A percentile compares a stretch with the other conserved stretches of the same genome.
Conservation (phyloP, 1,284 basidiomycete species). For the Cronartium ribicola region DNA sequence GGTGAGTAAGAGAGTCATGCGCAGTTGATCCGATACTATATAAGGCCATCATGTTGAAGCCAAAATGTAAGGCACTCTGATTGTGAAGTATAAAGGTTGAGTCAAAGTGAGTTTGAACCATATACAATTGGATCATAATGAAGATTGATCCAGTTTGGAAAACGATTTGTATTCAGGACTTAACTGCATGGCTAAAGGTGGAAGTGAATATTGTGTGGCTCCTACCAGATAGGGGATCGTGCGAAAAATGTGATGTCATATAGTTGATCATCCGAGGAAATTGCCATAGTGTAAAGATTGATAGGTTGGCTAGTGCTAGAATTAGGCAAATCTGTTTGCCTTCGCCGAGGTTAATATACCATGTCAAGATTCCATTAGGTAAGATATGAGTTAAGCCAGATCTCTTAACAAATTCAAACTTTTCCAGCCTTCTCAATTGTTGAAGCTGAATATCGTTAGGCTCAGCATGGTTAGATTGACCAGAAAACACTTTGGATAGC, state of each 20-base stretch:
- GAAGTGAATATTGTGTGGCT: slow-evolving; percentile 34
- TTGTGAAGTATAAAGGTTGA: not conserved
- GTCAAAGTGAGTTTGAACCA: slow-evolving; percentile 3
- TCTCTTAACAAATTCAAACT: slow-evolving; percentile 26
- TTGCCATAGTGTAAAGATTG: slow-evolving; percentile 33
- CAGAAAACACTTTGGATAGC: slow-evolving; percentile 24
- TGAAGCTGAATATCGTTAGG: slow-evolving; percentile 31
- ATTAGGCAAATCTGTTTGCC: slow-evolving; percentile 31
- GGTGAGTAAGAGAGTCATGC: slow-evolving; percentile 31
- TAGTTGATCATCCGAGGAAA: slow-evolving; percentile 20
- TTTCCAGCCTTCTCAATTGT: slow-evolving; percentile 28
- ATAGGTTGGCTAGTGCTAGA: slow-evolving; percentile 23
- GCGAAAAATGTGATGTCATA: slow-evolving; percentile 32
- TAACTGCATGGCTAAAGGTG: slow-evolving; percentile 39
- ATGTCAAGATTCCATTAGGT: slow-evolving; percentile 23
- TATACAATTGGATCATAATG: not conserved
- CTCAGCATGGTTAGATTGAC: slow-evolving; percentile 2
- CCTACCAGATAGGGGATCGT: slow-evolving; percentile 32
- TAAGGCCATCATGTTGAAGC: slow-evolving; percentile 41
- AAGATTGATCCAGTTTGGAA: not conserved
- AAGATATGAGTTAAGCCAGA: slow-evolving; percentile 32
- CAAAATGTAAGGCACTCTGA: slow-evolving; percentile 35
- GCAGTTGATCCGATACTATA: slow-evolving; percentile 41
- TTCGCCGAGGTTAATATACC: slow-evolving; percentile 34
- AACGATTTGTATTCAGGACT: not conserved